Evolutionary conservation across 2,329 filamentous ascomycete genomes (phyloP).

Genomic region (Botrytis sinoallii): DNA sequence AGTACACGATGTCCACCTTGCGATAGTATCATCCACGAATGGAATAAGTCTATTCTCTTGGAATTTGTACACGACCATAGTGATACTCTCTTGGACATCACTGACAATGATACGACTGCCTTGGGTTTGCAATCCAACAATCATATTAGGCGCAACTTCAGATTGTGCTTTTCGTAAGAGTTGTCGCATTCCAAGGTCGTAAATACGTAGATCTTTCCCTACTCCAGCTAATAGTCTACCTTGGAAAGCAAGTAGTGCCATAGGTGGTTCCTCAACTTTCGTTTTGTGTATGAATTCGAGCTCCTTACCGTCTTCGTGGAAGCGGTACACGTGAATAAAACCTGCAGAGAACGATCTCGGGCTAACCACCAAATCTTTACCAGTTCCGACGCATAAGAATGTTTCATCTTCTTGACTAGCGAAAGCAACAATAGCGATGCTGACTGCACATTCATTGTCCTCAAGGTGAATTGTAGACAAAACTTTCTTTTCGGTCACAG

Average conservation of each 20-base stretch:
- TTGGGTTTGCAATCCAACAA: slow-evolving; percentile 84
- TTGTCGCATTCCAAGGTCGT: slow-evolving; percentile 90
- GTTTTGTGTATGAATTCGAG: slow-evolving; percentile 97
- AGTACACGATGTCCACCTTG: slow-evolving; percentile 86
- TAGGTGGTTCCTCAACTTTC: slow-evolving; percentile 81
- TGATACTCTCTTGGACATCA: slow-evolving; percentile 88
- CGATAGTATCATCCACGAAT: slow-evolving; percentile 85
- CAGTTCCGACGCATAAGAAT: slow-evolving; percentile 92
- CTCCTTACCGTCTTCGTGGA: slow-evolving; percentile 80
- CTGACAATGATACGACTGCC: slow-evolving; percentile 88
- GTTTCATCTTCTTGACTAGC: slow-evolving; percentile 82
- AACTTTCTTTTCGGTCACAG: slow-evolving; percentile 68
- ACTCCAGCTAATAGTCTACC: slow-evolving; percentile 84
- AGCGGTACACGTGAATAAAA: slow-evolving; percentile 88
- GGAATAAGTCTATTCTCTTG: slow-evolving; percentile 88
- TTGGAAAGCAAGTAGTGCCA: slow-evolving; percentile 90
- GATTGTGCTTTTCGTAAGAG: slow-evolving; percentile 89
- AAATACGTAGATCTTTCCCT: slow-evolving; percentile 77
- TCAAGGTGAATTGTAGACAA: slow-evolving; percentile 77
- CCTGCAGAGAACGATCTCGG: slow-evolving; percentile 74
- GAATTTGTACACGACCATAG: slow-evolving; percentile 89
- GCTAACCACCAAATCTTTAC: slow-evolving; percentile 79
- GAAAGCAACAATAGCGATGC: slow-evolving; percentile 80
- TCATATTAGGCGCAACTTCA: slow-evolving; percentile 74
- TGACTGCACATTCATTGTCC: slow-evolving; percentile 89